These are phyloP conservation scores for Jatropha curcas DNA, from an alignment of 345 rosid species.

Conservation along the genomic window DNA sequence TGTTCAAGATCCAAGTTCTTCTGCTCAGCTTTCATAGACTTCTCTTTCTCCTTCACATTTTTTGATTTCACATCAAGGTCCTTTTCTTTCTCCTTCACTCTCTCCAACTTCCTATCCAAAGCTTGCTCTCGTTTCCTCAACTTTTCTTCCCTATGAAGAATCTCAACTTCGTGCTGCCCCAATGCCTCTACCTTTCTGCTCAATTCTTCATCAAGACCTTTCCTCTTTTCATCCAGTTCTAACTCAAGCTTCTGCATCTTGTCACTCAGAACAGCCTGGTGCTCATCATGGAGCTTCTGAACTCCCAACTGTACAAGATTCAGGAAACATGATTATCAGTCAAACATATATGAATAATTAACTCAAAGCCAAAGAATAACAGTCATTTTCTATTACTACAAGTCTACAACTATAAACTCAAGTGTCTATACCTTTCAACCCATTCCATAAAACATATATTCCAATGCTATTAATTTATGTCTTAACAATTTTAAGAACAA, in stretches of 20 bases:
- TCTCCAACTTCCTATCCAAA: constrained; percentile 51
- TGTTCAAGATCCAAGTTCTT: constrained; percentile 58
- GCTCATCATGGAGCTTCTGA: constrained; percentile 68
- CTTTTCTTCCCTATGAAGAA: constrained; percentile 55
- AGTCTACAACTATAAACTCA: neutral
- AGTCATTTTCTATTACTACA: neutral
- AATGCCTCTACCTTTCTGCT: constrained; percentile 47
- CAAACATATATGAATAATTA: neutral
- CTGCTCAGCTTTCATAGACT: constrained; percentile 56
- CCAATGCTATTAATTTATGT: neutral
- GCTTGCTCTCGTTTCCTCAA: constrained; percentile 56
- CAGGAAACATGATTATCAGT: constrained; percentile 15
- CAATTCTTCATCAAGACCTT: constrained; percentile 57
- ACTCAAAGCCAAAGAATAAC: neutral
- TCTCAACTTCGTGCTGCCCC: constrained; percentile 50
- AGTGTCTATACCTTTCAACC: neutral
- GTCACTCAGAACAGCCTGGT: constrained; percentile 47
- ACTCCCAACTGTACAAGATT: constrained; percentile 55
- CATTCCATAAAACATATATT: neutral
- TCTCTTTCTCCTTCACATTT: constrained; percentile 58
- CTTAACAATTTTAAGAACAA: neutral
- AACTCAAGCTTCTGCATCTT: constrained; percentile 55
- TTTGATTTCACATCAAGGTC: constrained; percentile 60
- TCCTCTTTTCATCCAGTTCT: constrained; percentile 59
- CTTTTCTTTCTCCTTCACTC: constrained; percentile 70